phyloP scores from a whole-genome alignment of 352 stramenopile genomes.

The Pythium guiyangense region DNA sequence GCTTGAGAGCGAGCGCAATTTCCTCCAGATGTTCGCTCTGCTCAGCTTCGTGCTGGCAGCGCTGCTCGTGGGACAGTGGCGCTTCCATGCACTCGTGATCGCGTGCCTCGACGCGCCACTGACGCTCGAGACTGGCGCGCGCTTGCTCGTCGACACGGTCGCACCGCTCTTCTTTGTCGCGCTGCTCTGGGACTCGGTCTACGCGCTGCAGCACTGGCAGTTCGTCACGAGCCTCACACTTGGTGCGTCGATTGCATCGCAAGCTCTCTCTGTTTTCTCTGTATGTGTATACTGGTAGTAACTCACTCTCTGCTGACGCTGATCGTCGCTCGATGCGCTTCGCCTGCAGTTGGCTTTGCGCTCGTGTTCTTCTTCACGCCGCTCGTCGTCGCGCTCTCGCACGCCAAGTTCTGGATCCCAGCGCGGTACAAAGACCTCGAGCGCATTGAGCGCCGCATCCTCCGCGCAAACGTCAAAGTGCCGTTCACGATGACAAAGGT shows the following conservation, averaged over 20 bases:
- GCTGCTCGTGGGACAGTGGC: constrained; percentile 40
- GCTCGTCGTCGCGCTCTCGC: constrained; percentile 25
- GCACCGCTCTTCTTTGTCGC: constrained; percentile 21
- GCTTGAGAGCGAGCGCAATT: constrained; percentile 3
- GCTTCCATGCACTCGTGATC: constrained; percentile 36
- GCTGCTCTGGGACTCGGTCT: constrained; percentile 24
- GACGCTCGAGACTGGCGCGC: constrained; percentile 18
- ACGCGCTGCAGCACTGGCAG: constrained; percentile 26
- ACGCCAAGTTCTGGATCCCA: constrained; percentile 42
- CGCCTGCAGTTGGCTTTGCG: constrained; percentile 18
- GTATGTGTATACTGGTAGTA: background rate
- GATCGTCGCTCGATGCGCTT: background rate
- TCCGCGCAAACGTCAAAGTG: constrained; percentile 31
- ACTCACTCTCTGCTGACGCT: background rate
- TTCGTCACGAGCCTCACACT: constrained; percentile 22
- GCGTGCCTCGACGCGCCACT: constrained; percentile 26
- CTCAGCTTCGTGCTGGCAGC: constrained; percentile 18
- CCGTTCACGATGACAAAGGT: constrained; percentile 49
- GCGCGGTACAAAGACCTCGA: constrained; percentile 44
- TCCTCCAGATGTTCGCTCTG: constrained; percentile 9
- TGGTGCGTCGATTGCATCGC: constrained; percentile 17
- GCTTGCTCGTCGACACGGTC: constrained; percentile 19
- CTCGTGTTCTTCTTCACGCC: constrained; percentile 29
- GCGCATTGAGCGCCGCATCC: constrained; percentile 39
- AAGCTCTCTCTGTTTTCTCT: background rate